Conservation (phyloP, 192 early-diverging fungal species). For the Pilaira anomala region DNA sequence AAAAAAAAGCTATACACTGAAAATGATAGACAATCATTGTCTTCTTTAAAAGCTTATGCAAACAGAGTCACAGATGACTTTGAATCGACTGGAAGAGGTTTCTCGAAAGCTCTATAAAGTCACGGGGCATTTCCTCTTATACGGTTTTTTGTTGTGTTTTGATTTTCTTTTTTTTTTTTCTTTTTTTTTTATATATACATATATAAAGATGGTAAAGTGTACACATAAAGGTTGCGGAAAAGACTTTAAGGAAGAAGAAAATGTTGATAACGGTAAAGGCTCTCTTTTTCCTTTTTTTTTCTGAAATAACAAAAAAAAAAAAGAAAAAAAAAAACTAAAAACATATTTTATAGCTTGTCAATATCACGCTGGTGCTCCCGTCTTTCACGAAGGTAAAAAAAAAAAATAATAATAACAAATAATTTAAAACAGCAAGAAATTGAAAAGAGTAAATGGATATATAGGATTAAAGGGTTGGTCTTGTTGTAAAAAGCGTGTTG, state of each 20-base stretch:
- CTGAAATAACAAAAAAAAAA: background rate
- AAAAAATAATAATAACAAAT: background rate
- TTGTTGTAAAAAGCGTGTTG: slow-evolving; percentile 88
- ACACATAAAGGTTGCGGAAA: slow-evolving; percentile 86
- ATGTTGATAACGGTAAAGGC: slow-evolving; percentile 54
- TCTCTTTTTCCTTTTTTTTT: background rate
- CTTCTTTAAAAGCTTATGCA: no score
- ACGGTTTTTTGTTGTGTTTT: no score
- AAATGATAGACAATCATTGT: no score
- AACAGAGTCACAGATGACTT: no score
- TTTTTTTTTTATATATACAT: slow-evolving; percentile 8
- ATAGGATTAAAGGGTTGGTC: slow-evolving; percentile 84
- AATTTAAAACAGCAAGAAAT: background rate
- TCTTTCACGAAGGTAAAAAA: slow-evolving; percentile 90
- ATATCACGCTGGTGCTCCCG: slow-evolving; percentile 84
- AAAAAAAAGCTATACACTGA: no score
- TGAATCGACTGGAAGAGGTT: no score
- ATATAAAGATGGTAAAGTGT: slow-evolving; percentile 53
- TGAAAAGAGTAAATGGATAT: background rate
- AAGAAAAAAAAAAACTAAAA: no score
- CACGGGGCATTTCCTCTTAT: no score
- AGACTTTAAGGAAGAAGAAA: slow-evolving; percentile 69
- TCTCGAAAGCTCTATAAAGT: no score
- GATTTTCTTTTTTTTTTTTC: slow-evolving; percentile 8
- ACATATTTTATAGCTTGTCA: slow-evolving; percentile 66